Evolutionary conservation across 2,329 filamentous ascomycete species (phyloP).

Genomic region (Aspergillus sp.): DNA sequence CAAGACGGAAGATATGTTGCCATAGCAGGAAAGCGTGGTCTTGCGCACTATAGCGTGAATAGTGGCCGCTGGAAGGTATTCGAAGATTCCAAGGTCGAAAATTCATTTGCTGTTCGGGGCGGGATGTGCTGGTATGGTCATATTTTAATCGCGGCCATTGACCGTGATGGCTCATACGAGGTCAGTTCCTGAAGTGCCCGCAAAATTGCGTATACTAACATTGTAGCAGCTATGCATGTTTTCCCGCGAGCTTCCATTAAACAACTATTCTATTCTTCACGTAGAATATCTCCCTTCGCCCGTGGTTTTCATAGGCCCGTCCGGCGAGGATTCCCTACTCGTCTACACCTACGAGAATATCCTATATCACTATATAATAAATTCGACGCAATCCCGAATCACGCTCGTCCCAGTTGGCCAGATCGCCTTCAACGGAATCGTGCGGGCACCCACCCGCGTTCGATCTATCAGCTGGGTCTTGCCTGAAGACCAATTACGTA

Average conservation of each 20-base stretch:
- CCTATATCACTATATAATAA: conserved; percentile 90
- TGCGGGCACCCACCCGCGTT: conserved; percentile 87
- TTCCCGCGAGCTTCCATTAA: conserved; percentile 79
- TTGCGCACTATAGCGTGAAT: conserved; percentile 93
- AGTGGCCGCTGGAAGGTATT: conserved; percentile 97
- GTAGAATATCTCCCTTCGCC: conserved; percentile 76
- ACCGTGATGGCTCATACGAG: conserved; percentile 77
- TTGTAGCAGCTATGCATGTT: conserved; percentile 72
- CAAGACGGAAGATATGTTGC: conserved; percentile 92
- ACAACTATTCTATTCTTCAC: conserved; percentile 71
- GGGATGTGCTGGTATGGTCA: conserved; percentile 99
- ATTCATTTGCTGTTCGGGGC: conserved; percentile 86
- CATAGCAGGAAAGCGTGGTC: conserved; percentile 85
- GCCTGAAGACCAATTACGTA: conserved; percentile 80
- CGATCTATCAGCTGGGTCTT: conserved; percentile 94
- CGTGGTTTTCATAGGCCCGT: conserved; percentile 84
- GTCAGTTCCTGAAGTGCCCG: conserved; percentile 32
- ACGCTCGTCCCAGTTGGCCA: conserved; percentile 91
- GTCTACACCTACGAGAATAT: conserved; percentile 98
- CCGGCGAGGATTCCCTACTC: conserved; percentile 89
- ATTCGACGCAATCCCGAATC: conserved; percentile 67
- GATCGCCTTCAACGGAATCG: conserved; percentile 95
- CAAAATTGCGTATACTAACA: neutral
- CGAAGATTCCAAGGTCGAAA: conserved; percentile 74
- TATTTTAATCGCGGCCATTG: conserved; percentile 89